A percentile compares a stretch with the other conserved stretches of the same genome.
Evolutionary conservation across 768 basidiomycete species (phyloP).

Genomic region (Guyanaporus albipodus): DNA sequence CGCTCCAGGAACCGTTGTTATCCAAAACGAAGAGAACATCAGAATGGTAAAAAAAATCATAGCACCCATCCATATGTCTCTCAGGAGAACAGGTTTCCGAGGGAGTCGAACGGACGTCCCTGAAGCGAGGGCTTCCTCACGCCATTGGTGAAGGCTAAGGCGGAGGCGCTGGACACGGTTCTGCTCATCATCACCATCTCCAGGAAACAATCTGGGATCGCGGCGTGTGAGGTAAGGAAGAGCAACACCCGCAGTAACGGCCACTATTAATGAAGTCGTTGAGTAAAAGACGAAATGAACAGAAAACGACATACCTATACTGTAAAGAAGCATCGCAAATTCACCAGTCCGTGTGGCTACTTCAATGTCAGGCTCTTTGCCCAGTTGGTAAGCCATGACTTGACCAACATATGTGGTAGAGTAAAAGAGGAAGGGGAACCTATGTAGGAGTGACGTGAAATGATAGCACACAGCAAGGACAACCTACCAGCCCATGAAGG

Average conservation of each 20-base stretch:
- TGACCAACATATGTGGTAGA: constrained; percentile 93
- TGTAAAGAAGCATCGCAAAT: constrained; percentile 87
- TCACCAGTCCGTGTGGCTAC: constrained; percentile 82
- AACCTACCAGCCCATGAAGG: constrained; percentile 92
- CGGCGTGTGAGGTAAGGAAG: constrained; percentile 80
- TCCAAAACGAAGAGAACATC: constrained; percentile 83
- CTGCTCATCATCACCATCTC: constrained; percentile 66
- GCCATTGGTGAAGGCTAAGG: constrained; percentile 74
- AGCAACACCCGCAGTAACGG: constrained; percentile 75
- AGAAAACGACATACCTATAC: constrained; percentile 54
- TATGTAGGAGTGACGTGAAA: constrained; percentile 23
- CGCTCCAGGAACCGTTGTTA: constrained; percentile 72
- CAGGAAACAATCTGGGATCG: constrained; percentile 73
- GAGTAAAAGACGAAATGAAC: neutral
- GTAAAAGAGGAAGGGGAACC: constrained; percentile 96
- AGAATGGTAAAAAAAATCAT: constrained; percentile 75
- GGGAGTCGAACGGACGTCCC: constrained; percentile 77
- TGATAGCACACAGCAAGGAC: constrained; percentile 1
- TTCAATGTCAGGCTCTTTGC: constrained; percentile 73
- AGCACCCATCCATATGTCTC: constrained; percentile 92
- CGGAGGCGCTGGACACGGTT: constrained; percentile 68
- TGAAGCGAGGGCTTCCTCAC: constrained; percentile 72
- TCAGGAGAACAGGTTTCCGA: constrained; percentile 83
- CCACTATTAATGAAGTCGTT: constrained; percentile 48
- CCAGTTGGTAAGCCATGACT: constrained; percentile 80